Percentiles rank a stretch among this genome's conserved stretches.
phyloP scores from a whole-genome alignment of 176 grass and related monocot species.

The Triticum urartu region DNA sequence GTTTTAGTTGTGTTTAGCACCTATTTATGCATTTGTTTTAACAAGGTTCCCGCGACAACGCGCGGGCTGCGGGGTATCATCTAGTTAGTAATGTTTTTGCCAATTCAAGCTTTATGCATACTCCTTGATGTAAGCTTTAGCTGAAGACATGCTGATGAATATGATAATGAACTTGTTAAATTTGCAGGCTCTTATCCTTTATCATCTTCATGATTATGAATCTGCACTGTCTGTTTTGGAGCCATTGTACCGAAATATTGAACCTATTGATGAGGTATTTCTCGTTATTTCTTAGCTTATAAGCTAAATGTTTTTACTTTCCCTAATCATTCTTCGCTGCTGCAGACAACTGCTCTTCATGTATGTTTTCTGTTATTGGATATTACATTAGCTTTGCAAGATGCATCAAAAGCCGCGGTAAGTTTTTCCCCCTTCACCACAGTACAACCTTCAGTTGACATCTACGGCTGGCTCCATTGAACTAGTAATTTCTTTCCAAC shows the following conservation, averaged over 20 bases:
- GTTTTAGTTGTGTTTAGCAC: neutral
- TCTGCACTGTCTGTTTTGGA: slow-evolving; percentile 65
- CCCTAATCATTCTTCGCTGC: slow-evolving; percentile 31
- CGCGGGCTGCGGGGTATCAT: too few relatives aligned
- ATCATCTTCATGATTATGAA: slow-evolving; percentile 76
- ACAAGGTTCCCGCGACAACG: too few relatives aligned
- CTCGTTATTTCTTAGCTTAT: slow-evolving; percentile 5
- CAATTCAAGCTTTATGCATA: neutral
- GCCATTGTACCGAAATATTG: slow-evolving; percentile 70
- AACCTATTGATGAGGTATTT: slow-evolving; percentile 87
- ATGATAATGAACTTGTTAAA: slow-evolving; percentile 22
- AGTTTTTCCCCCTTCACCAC: slow-evolving; percentile 37
- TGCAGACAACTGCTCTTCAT: slow-evolving; percentile 84
- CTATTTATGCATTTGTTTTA: neutral
- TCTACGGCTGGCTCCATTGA: neutral
- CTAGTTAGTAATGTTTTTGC: neutral
- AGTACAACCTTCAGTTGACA: neutral
- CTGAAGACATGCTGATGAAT: slow-evolving; percentile 22
- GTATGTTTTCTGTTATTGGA: slow-evolving; percentile 90
- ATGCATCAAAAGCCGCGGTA: slow-evolving; percentile 78
- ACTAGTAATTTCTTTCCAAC: neutral
- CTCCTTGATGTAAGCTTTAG: slow-evolving; percentile 17
- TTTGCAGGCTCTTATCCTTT: slow-evolving; percentile 82
- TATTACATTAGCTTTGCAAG: slow-evolving; percentile 75
- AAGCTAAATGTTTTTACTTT: neutral